Percentiles rank a stretch among this genome's conserved stretches.
Conservation (phyloP, 2,329 filamentous ascomycete species). For the Xylogone sp. region DNA sequence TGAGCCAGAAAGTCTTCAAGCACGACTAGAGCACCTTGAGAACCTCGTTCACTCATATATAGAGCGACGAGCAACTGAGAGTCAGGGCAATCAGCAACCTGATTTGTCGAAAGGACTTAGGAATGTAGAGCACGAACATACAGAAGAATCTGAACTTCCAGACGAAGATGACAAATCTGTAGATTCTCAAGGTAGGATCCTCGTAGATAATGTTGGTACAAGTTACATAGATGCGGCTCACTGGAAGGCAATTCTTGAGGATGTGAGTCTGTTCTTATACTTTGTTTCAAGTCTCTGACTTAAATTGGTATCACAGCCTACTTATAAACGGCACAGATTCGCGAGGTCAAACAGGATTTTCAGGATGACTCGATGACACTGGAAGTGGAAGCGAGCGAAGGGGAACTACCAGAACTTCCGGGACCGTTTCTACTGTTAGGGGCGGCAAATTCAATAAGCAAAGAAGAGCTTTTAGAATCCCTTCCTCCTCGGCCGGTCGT, state of each 20-base stretch:
- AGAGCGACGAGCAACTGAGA: constrained; percentile 10
- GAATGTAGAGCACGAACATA: neutral
- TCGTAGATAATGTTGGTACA: constrained; percentile 29
- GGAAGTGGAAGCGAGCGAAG: constrained; percentile 1
- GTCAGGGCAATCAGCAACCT: constrained; percentile 1
- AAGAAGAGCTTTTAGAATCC: constrained; percentile 42
- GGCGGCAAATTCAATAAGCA: constrained; percentile 24
- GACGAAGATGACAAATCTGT: neutral
- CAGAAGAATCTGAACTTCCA: neutral
- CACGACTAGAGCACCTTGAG: constrained; percentile 50
- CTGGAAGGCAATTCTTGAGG: constrained; percentile 55
- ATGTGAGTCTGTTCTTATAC: constrained; percentile 36
- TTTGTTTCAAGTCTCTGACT: constrained; percentile 4
- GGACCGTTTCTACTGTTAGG: constrained; percentile 21
- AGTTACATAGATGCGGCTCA: constrained; percentile 55
- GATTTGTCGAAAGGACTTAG: neutral
- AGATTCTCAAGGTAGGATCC: constrained; percentile 17
- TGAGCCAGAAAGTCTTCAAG: constrained; percentile 44
- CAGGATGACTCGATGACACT: constrained; percentile 30
- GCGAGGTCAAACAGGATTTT: constrained; percentile 54
- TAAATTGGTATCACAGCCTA: neutral
- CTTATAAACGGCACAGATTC: constrained; percentile 38
- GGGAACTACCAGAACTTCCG: neutral
- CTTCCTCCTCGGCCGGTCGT: constrained; percentile 43
- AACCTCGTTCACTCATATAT: constrained; percentile 53